These are phyloP conservation scores for Gaeumannomyces sp. DNA, from an alignment of 2,329 filamentous ascomycete genomes.

Conservation along the genomic window DNA sequence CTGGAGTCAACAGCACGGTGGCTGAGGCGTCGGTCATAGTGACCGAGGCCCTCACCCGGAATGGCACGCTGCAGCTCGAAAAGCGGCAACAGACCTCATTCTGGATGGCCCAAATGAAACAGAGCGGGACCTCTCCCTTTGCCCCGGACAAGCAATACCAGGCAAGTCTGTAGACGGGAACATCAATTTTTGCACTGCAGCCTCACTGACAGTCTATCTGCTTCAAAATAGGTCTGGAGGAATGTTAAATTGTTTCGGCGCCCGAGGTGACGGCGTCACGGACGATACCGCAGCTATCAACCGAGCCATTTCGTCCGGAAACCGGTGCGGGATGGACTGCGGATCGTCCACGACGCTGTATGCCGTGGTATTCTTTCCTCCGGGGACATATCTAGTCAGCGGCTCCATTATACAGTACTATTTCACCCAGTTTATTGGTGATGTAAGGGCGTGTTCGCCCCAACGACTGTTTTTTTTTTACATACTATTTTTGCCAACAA, in stretches of 20 bases:
- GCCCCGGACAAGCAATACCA: too few relatives aligned
- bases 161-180: slow-evolving; percentile 17
- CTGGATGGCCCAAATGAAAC: slow-evolving; percentile 39
- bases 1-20: neutral
- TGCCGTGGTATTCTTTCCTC: slow-evolving; percentile 1
- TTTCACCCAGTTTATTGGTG: too few relatives aligned
- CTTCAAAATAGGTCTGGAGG: slow-evolving; percentile 1
- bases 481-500: too few relatives aligned
- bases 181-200: slow-evolving; percentile 20
- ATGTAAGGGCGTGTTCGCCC: too few relatives aligned
- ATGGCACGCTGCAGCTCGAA: neutral
- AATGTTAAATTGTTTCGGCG: slow-evolving; percentile 36
- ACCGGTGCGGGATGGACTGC: slow-evolving; percentile 2
- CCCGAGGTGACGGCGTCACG: slow-evolving; percentile 63
- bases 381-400: neutral
- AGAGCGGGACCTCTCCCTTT: slow-evolving; percentile 16
- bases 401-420: too few relatives aligned
- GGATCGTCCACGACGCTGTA: neutral
- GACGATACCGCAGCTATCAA: slow-evolving; percentile 70
- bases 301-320: slow-evolving; percentile 44
- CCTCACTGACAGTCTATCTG: too few relatives aligned
- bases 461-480: too few relatives aligned
- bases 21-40: neutral
- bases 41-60: neutral
- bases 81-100: slow-evolving; percentile 14